Evolutionary conservation across 1,284 basidiomycete species (phyloP), one percentile per base, ranked within the genome.

Genomic region (Caloboletus firmus): DNA sequence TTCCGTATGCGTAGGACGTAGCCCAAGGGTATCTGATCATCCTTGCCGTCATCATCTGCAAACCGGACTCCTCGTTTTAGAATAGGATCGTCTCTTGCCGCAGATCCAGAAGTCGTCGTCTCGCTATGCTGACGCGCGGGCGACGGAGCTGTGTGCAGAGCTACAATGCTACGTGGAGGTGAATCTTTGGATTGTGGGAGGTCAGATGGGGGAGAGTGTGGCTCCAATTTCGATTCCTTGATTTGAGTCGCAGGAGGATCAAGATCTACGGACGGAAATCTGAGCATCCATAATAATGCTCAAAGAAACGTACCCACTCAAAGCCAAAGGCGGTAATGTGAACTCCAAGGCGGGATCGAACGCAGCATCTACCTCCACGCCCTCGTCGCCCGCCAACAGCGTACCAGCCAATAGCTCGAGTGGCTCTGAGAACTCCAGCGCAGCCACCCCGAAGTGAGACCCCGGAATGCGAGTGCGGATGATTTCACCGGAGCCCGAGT

Each of bases 61-160:
- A 89, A 89, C 26, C 84, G 81, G 6, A 90, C 87, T n/a, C 81
- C 83, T 45, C 79, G 79, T 68, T 79, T 84, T 35, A 78, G 68
- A 40, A 70, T 55, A 17, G 67, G 53, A 36, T 53, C 62, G 35
- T 40, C 59, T 18, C 41, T 40, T 18, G 13, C 20, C 31, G 53
- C 41, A 48, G 61, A 55, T 64, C 59, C 59, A 37, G 52, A 60
- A 55, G 59, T 36, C 18, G n/a, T 52, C 24, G 20, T 39, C 0
- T 22, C 48, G 5, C 45, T 49, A 28, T 4, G 44, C 39, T 47
- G 57, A 22, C 10, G 65, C 6, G 36, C 30, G 20, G 47, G 26
- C 4, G 39, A 52, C 36, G 37, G 35, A n/a, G n/a, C 20, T 22
- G 50, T 45, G 22, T 45, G 30, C 32, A 44, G 34, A 24, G 49